A percentile compares a stretch with the other conserved stretches of the same genome.
These are phyloP conservation scores for Chaetoceros tenuissimus DNA, from an alignment of 108 stramenopile genomes.

Conservation along the genomic window DNA sequence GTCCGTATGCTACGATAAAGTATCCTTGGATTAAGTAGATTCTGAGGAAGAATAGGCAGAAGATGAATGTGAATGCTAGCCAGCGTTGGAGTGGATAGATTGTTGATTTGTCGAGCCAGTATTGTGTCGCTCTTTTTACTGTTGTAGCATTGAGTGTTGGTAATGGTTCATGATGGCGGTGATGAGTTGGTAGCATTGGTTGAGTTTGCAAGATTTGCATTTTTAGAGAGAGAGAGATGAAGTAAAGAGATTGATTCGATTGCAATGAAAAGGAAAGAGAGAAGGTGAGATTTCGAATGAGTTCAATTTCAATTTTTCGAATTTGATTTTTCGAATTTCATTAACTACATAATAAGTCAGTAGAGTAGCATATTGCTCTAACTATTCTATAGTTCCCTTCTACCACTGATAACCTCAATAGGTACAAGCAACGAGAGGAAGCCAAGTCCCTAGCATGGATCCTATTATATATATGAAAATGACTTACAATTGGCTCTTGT, in stretches of 20 bases:
- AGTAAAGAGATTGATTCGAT: neutral
- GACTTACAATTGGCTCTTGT: slow-evolving; percentile 35
- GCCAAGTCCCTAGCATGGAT: neutral
- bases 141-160: neutral
- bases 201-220: neutral
- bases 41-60: slow-evolving; percentile 81
- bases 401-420: neutral
- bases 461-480: neutral
- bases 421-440: neutral
- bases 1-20: slow-evolving; percentile 98
- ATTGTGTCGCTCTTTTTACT: slow-evolving; percentile 85
- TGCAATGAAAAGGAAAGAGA: neutral
- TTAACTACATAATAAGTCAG: neutral
- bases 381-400: neutral
- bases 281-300: too few relatives aligned
- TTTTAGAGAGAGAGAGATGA: neutral
- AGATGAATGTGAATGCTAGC: slow-evolving; percentile 48
- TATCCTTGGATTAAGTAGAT: slow-evolving; percentile 94
- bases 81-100: slow-evolving; percentile 76
- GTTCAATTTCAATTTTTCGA: too few relatives aligned
- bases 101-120: slow-evolving; percentile 96
- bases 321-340: neutral
- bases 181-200: slow-evolving; percentile 1
- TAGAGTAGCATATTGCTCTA: neutral
- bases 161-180: neutral